Conservation (phyloP, 306 rosid species). For the Pterocarpus macrocarpus region DNA sequence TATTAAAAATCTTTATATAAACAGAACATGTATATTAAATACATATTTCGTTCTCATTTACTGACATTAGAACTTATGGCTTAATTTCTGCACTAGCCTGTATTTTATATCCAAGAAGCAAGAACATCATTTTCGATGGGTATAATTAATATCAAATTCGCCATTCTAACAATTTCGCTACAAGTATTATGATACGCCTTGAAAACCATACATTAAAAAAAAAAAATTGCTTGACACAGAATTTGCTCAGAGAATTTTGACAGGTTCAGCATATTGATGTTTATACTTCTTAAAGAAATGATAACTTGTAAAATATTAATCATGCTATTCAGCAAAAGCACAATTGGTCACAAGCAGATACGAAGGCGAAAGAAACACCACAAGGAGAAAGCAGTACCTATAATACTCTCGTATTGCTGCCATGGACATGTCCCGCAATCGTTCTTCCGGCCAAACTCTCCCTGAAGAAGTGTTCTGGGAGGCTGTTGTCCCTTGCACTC, state of each 20-base stretch:
- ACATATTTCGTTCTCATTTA: constrained; percentile 1
- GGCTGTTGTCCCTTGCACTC: constrained; percentile 54
- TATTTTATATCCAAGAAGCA: not conserved
- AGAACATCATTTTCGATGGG: not conserved
- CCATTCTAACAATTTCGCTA: constrained; percentile 11
- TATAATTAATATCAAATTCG: not conserved
- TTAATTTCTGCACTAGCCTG: not conserved
- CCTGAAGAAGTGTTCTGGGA: constrained; percentile 59
- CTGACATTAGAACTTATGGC: not conserved
- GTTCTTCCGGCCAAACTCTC: constrained; percentile 62
- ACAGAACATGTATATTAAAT: not conserved
- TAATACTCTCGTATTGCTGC: constrained; percentile 88
- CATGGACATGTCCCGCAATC: constrained; percentile 66
- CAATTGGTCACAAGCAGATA: not conserved
- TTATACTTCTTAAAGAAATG: not conserved
- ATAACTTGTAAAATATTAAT: not conserved
- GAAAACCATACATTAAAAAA: constrained; percentile 1
- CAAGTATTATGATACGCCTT: constrained; percentile 6
- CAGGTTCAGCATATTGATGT: not conserved
- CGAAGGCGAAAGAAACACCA: constrained; percentile 8
- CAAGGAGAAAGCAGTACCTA: constrained; percentile 61
- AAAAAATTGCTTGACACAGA: not conserved
- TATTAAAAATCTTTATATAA: not conserved
- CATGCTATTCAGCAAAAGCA: constrained; percentile 1
- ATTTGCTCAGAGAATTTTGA: not conserved